Evolutionary conservation across 768 basidiomycete species (phyloP).

Genomic region (Kwoniella pini): DNA sequence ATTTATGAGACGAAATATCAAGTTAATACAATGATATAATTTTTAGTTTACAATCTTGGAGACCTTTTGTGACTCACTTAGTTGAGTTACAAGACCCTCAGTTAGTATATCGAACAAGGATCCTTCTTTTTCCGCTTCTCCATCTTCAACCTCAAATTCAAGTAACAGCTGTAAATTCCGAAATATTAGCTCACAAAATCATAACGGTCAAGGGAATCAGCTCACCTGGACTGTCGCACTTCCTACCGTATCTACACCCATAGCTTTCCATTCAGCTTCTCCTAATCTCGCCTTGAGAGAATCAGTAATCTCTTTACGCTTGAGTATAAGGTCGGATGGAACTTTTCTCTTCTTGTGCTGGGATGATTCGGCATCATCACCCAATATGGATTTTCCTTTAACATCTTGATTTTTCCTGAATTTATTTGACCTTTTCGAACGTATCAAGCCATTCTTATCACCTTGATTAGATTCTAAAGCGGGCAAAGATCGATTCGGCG

Average conservation of each 20-base stretch:
- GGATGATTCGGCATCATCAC: slow-evolving; percentile 46
- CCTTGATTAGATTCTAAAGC: slow-evolving; percentile 39
- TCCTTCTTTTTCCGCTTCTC: slow-evolving; percentile 62
- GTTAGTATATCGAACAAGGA: slow-evolving; percentile 81
- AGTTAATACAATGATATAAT: no score
- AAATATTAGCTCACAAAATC: background rate
- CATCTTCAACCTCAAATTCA: slow-evolving; percentile 74
- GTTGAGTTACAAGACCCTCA: slow-evolving; percentile 69
- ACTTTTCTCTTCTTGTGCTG: slow-evolving; percentile 39
- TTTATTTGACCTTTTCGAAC: slow-evolving; percentile 81
- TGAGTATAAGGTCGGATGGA: slow-evolving; percentile 61
- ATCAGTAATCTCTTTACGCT: slow-evolving; percentile 62
- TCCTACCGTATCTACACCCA: slow-evolving; percentile 51
- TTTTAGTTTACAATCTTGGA: background rate
- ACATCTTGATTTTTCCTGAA: slow-evolving; percentile 79
- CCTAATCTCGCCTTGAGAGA: slow-evolving; percentile 49
- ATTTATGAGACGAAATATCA: slow-evolving; percentile 1
- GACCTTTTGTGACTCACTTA: slow-evolving; percentile 59
- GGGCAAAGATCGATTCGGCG: slow-evolving; percentile 60
- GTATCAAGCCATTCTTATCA: slow-evolving; percentile 56
- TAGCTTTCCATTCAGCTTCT: slow-evolving; percentile 48
- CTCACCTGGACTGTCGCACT: slow-evolving; percentile 50
- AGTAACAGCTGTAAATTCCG: slow-evolving; percentile 65
- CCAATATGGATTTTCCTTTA: slow-evolving; percentile 74
- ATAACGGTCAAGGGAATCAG: background rate